A percentile compares a stretch with the other conserved stretches of the same genome.
Evolutionary conservation across 495 filamentous ascomycete species (phyloP).

Genomic region (Tuber calosporum): DNA sequence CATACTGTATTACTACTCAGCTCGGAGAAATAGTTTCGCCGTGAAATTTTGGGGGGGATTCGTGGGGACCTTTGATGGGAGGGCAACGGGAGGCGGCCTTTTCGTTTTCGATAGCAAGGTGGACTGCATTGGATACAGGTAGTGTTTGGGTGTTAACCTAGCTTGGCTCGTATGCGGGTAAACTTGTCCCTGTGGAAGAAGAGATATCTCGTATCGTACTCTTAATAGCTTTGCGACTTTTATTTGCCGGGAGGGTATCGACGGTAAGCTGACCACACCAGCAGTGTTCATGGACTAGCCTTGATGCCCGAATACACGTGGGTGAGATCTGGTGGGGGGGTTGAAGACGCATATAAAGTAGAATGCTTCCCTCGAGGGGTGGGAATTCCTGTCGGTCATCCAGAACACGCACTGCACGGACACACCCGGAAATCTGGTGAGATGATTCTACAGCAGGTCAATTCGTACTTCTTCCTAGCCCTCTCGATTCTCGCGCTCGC

Average conservation of each 20-base stretch:
- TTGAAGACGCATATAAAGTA: background rate
- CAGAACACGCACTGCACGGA: background rate
- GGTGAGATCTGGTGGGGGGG: background rate
- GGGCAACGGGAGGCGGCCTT: background rate
- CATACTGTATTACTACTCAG: background rate
- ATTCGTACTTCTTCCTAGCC: background rate
- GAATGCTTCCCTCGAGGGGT: background rate
- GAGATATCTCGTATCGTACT: background rate
- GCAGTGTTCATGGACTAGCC: background rate
- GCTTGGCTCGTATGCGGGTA: background rate
- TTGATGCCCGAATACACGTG: background rate
- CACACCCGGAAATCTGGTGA: background rate
- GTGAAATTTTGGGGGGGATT: background rate
- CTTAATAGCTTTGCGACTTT: background rate
- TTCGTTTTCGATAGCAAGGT: background rate
- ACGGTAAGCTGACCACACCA: background rate
- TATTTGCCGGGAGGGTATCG: background rate
- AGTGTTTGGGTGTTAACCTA: background rate
- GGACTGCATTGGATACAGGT: background rate
- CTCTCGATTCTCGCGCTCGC: conserved; percentile 7
- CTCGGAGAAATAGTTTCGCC: background rate
- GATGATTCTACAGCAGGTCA: background rate
- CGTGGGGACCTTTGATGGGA: background rate
- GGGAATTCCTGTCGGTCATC: background rate
- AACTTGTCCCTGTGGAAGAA: background rate